A percentile compares a stretch with the other conserved stretches of the same genome.
These are phyloP conservation scores for Crithidia expoeki DNA, from an alignment of 208 protist genomes.

Conservation along the genomic window DNA sequence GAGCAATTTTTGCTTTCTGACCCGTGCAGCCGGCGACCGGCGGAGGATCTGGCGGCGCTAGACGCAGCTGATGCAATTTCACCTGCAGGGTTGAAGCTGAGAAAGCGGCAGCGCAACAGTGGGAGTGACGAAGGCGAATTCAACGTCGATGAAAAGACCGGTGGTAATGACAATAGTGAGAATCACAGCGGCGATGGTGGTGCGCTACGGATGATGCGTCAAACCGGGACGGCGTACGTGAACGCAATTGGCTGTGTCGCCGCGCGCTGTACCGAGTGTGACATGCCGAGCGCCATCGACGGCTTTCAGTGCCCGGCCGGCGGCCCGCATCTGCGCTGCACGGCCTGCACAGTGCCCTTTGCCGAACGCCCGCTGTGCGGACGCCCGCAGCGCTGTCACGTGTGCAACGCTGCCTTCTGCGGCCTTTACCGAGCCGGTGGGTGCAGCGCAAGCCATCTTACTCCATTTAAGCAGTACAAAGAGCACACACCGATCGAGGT, in stretches of 20 bases:
- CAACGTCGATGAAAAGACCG: constrained; percentile 7
- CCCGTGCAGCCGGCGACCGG: constrained; percentile 39
- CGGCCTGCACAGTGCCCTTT: constrained; percentile 51
- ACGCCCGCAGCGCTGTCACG: constrained; percentile 75
- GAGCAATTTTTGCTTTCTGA: constrained; percentile 64
- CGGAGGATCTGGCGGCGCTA: constrained; percentile 48
- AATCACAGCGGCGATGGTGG: constrained; percentile 22
- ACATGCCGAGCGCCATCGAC: constrained; percentile 52
- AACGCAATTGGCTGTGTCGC: constrained; percentile 13
- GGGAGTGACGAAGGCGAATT: constrained; percentile 5
- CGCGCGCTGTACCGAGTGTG: constrained; percentile 59
- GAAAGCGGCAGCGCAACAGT: constrained; percentile 42
- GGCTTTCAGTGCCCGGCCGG: constrained; percentile 64
- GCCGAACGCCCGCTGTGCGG: constrained; percentile 75
- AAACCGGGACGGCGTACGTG: constrained; percentile 10
- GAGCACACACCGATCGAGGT: constrained; percentile 13
- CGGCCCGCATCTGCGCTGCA: constrained; percentile 59
- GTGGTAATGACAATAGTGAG: constrained; percentile 18
- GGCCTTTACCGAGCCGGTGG: constrained; percentile 73
- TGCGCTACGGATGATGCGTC: neutral
- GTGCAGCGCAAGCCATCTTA: constrained; percentile 16
- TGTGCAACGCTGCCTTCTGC: constrained; percentile 81
- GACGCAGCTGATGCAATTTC: constrained; percentile 68
- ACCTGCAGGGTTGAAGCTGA: constrained; percentile 39
- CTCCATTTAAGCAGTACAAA: constrained; percentile 29